These are phyloP conservation scores for Suillus subalutaceus DNA, from an alignment of 768 basidiomycete genomes.

Conservation along the genomic window DNA sequence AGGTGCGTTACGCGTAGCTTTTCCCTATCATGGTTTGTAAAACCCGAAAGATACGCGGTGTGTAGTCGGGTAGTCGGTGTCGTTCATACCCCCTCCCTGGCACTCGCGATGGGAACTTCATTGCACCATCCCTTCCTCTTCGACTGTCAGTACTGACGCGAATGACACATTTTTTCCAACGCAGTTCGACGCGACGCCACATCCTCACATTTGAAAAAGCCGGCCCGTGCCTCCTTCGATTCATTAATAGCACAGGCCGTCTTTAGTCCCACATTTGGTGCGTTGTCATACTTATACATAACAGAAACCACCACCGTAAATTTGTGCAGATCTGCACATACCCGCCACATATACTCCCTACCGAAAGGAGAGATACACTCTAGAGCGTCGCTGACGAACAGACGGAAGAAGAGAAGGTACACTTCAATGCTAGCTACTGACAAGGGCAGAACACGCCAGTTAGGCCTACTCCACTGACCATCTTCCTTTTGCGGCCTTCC, in stretches of 20 bases:
- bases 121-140: neutral
- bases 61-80: neutral
- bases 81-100: neutral
- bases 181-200: neutral
- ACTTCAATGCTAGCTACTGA: neutral
- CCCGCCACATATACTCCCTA: neutral
- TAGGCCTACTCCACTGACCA: neutral
- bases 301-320: neutral
- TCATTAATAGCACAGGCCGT: neutral
- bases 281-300: neutral
- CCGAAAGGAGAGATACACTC: neutral
- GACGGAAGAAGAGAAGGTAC: neutral
- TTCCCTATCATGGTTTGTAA: too few relatives aligned
- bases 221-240: neutral
- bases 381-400: neutral
- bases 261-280: neutral
- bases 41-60: too few relatives aligned
- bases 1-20: neutral
- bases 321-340: neutral
- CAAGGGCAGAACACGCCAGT: neutral
- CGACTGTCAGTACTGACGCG: neutral
- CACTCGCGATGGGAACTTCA: neutral
- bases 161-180: neutral
- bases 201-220: neutral
- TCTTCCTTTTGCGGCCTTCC: neutral